A percentile compares a stretch with the other conserved stretches of the same genome.
These are phyloP conservation scores for Cenchrus purpureus DNA, from an alignment of 176 grass and related monocot species.

Conservation along the genomic window DNA sequence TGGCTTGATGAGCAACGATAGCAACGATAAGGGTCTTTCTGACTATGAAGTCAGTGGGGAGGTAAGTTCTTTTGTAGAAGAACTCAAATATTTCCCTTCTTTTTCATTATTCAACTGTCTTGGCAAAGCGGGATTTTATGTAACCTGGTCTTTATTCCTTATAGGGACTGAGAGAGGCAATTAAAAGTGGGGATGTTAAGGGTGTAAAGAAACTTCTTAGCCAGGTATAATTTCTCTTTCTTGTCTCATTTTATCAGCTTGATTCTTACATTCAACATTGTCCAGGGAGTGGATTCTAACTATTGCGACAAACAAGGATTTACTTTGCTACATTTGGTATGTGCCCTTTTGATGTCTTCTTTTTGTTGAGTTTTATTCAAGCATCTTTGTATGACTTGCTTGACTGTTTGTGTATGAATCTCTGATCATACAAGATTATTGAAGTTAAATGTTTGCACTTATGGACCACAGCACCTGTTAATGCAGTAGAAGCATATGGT, in stretches of 20 bases:
- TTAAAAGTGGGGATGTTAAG: slow-evolving; percentile 78
- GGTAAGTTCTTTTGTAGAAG: slow-evolving; percentile 48
- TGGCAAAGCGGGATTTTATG: not conserved
- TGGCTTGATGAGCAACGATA: slow-evolving; percentile 67
- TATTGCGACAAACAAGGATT: slow-evolving; percentile 96
- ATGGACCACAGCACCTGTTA: not conserved
- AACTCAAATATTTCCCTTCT: not conserved
- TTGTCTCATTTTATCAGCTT: slow-evolving; percentile 26
- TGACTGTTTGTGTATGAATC: not conserved
- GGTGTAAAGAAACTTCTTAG: slow-evolving; percentile 86
- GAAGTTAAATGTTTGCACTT: not conserved
- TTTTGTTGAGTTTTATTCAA: slow-evolving; percentile 37
- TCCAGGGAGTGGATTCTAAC: slow-evolving; percentile 90
- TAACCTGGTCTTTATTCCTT: slow-evolving; percentile 26
- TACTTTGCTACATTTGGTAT: slow-evolving; percentile 96
- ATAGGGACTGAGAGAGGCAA: slow-evolving; percentile 96
- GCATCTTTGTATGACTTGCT: not conserved
- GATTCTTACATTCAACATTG: slow-evolving; percentile 45
- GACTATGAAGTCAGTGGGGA: slow-evolving; percentile 90
- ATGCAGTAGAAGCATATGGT: not conserved
- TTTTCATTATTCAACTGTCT: slow-evolving; percentile 18
- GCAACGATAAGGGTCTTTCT: slow-evolving; percentile 47
- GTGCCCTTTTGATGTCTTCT: slow-evolving; percentile 19
- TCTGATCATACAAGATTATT: not conserved
- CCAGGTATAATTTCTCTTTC: slow-evolving; percentile 60